Evolutionary conservation across 23 red algal genomes (phyloP), one percentile per base, ranked within the genome.

Genomic region (Gracilaria domingensis): DNA sequence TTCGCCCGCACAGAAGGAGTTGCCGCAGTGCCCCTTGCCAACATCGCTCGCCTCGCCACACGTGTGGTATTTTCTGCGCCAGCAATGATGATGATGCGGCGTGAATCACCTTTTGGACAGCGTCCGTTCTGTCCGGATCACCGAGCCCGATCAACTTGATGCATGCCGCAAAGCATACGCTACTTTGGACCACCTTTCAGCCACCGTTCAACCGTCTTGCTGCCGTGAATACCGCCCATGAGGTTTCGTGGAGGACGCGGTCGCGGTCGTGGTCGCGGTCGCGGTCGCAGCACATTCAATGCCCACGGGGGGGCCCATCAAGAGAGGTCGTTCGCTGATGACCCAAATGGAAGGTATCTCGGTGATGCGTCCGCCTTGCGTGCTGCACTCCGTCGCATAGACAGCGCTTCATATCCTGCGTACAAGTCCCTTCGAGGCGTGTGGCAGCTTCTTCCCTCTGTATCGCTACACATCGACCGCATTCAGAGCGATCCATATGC

Each of bases 401-500:
- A 93, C 49, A 50, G 85, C 14, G 59, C 76, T 39, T 62, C 71
- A 6, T 97, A 97, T 47, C 89, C 89, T 26, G 84, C 62, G 26
- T 93, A 97, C 79, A 93, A 91, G 37, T 81, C 88, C 14, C 42
- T 97, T 25, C 37, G 66, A 28, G 95, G 95, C 13, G 80, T 61
- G 47, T 93, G 95, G 90, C 80, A 65, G 71, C 73, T 85, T 33
- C 60, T 79, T 28, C 62, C 33, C 9, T 61, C 44, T 54, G 30
- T 72, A 8, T 39, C 61, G 12, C 83, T 90, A 23, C 47, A 62
- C 35, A 42, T 97, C 51, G 95, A 97, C 40, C 71, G 85, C 36
- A 75, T 97, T 29, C 95, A 93, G 58, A 58, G 54, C 26, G 90
- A 97, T 80, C 82, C 89, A 0, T 93, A 82, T 45, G 95, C 95